Percentiles rank a stretch among this genome's conserved stretches.
Evolutionary conservation across 2,329 filamentous ascomycete genomes (phyloP).

Genomic region (Aureobasidium sp.): DNA sequence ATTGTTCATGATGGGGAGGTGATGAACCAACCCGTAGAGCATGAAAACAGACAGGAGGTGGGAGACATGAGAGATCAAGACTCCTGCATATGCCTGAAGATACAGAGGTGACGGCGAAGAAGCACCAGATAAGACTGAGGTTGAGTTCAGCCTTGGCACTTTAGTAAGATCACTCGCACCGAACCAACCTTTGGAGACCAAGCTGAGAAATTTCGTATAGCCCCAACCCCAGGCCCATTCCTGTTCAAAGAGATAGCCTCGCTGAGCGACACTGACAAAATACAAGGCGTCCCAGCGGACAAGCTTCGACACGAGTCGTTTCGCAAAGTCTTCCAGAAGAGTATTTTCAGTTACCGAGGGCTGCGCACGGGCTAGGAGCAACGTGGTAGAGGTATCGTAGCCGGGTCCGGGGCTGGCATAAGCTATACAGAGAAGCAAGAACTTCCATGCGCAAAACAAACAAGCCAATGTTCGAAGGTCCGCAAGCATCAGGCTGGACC

Average conservation of each 20-base stretch:
- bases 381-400: conserved; percentile 72
- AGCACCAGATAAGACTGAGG: conserved; percentile 15
- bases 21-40: conserved; percentile 59
- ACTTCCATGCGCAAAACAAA: conserved; percentile 60
- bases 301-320: conserved; percentile 44
- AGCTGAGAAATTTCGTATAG: conserved; percentile 41
- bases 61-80: conserved; percentile 62
- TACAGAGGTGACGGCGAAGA: conserved; percentile 20
- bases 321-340: not conserved
- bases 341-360: conserved; percentile 18
- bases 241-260: conserved; percentile 68
- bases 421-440: conserved; percentile 56
- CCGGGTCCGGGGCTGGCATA: conserved; percentile 50
- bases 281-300: conserved; percentile 79
- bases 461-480: conserved; percentile 21
- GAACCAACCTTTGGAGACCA: conserved; percentile 37
- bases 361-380: conserved; percentile 36
- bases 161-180: conserved; percentile 18
- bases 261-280: conserved; percentile 55
- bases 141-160: not conserved
- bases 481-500: not conserved
- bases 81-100: conserved; percentile 47
- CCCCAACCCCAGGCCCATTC: conserved; percentile 74
- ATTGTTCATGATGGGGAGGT: conserved; percentile 43
- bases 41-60: conserved; percentile 70